Percentiles rank a stretch among this genome's conserved stretches.
Evolutionary conservation across 1,284 basidiomycete species (phyloP).

Genomic region (Tilletia caries): DNA sequence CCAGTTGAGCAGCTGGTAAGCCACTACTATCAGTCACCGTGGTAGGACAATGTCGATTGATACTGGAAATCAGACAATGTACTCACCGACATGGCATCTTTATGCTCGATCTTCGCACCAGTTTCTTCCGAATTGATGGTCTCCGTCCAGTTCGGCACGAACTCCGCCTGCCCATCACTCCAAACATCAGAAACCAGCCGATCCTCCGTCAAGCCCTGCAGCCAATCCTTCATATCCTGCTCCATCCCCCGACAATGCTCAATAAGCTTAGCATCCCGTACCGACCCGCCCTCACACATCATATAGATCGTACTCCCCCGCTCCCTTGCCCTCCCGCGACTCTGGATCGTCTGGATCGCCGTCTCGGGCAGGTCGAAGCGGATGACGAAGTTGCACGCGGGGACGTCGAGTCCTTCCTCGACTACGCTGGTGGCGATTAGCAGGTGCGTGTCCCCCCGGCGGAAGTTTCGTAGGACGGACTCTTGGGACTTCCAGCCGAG

Average conservation of each 20-base stretch:
- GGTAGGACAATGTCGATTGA: conserved; percentile 24
- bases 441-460: conserved; percentile 29
- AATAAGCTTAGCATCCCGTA: background rate
- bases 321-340: background rate
- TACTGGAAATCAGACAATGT: no score
- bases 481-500: conserved; percentile 24
- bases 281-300: background rate
- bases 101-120: conserved; percentile 28
- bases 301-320: background rate
- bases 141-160: conserved; percentile 5
- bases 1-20: conserved; percentile 13
- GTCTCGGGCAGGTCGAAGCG: conserved; percentile 17
- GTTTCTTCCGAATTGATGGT: conserved; percentile 23
- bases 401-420: conserved; percentile 43
- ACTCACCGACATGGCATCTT: conserved; percentile 28
- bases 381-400: conserved; percentile 35
- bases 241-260: conserved; percentile 1
- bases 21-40: no score
- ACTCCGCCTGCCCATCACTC: conserved; percentile 15
- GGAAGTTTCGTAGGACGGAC: conserved; percentile 29
- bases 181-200: background rate
- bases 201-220: conserved; percentile 21
- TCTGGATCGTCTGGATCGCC: conserved; percentile 5
- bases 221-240: conserved; percentile 24
- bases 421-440: conserved; percentile 38